Evolutionary conservation across 805 yeast species (phyloP).

Genomic region (Starmerella vitae): DNA sequence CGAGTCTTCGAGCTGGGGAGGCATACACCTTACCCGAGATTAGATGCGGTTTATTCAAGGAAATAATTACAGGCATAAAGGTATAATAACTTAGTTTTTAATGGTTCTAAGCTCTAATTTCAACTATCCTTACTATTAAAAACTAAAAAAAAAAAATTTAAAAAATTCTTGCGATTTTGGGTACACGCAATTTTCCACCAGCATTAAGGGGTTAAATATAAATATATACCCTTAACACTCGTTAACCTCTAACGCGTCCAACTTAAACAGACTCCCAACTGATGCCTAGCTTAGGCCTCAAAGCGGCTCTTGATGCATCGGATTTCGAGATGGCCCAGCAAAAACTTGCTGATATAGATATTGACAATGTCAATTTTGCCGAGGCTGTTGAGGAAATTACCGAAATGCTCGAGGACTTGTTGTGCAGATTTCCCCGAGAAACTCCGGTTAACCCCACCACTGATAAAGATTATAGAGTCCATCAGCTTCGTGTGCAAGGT

Average conservation of each 20-base stretch:
- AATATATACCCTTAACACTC: neutral
- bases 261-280: neutral
- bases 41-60: no score
- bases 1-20: constrained; percentile 23
- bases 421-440: no score
- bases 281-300: neutral
- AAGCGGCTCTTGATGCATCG: neutral
- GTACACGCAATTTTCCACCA: no score
- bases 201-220: no score
- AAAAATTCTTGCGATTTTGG: no score
- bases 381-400: neutral
- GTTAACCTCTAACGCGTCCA: neutral
- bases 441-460: neutral
- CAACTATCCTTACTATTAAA: no score
- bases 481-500: neutral
- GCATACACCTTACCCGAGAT: no score
- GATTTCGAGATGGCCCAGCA: neutral
- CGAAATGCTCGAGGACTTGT: constrained; percentile 3
- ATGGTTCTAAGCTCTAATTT: no score
- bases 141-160: no score
- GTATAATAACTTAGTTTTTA: no score
- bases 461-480: neutral
- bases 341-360: neutral
- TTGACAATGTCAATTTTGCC: neutral
- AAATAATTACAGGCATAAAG: no score